Base-by-base conservation (phyloP, 192 early-diverging fungal genomes). In the Mortierella claussenii region DNA sequence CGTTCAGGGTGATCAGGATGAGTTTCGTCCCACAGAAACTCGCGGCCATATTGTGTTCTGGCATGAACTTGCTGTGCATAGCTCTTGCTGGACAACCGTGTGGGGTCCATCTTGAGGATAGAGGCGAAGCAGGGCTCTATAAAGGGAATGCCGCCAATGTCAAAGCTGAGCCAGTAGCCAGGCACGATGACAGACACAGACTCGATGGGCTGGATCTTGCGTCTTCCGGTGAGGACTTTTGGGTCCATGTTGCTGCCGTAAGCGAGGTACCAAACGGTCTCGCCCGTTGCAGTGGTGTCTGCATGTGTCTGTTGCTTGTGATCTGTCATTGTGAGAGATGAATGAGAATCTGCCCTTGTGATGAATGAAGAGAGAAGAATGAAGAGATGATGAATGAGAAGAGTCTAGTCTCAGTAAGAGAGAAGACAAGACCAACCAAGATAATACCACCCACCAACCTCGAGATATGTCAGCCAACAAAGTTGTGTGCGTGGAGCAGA, bases 211-310 rank as follows among this genome's bases (percentile, higher is more conserved):
- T 69, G 24, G 27, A 80, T 55, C 23, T 75, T 75, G 42, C 79
- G 79, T 1, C 64, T 50, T 20, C 70, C 70, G 13, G 60, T 50
- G 27, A 80, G 55, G 34, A 65, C 62, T 26, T 75, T 75, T 45
- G 64, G 64, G 9, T 62, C 53, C 69, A 80, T 74, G 57, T 80
- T 75, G 34, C 66, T 69, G 4, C 79, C 79, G 11, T 75, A 80
- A 33, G 62, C 71, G 0, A 75, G 51, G 31, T 75, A 75, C 62
- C 63, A 75, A 26, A 75, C 12, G 18, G 50, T 53, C 18, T 51
- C 49, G 37, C 37, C 37, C 7, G 7, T 13, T 10, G 37, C 37
- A 13, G 37, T 40, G 7, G 37, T 40, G 7, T 7, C 37, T 40
- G 37, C 37, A 10, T 7, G 8, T 40, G 37, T 40, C 37, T 40